A percentile compares a stretch with the other conserved stretches of the same genome.
phyloP scores from a whole-genome alignment of 2,329 filamentous ascomycete species.

The Bipolaris zeicola region DNA sequence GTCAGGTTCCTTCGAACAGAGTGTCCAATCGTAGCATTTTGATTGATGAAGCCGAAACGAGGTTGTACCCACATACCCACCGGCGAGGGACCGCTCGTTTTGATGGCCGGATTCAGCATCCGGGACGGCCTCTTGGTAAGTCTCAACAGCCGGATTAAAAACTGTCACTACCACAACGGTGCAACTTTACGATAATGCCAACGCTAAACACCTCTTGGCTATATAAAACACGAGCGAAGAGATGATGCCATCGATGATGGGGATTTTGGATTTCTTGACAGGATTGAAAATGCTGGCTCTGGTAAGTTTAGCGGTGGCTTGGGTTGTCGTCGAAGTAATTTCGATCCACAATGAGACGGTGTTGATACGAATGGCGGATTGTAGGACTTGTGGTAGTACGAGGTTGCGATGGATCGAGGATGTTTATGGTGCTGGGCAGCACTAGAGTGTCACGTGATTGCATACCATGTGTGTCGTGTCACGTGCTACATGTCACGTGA shows the following conservation, averaged over 20 bases:
- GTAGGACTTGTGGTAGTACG: not conserved
- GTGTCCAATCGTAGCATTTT: conserved; percentile 7
- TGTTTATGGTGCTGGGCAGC: not conserved
- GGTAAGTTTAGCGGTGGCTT: too few species aligned
- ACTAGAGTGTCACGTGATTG: not conserved
- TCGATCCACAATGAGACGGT: too few species aligned
- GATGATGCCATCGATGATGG: too few species aligned
- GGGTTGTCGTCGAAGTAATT: too few species aligned
- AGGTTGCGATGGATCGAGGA: not conserved
- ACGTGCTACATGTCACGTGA: too few species aligned
- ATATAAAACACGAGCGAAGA: not conserved
- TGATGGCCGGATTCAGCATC: conserved; percentile 1
- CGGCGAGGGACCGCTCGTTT: conserved; percentile 5
- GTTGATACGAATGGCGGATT: not conserved
- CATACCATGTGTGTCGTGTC: too few species aligned
- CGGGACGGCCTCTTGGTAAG: not conserved
- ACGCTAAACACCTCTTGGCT: not conserved
- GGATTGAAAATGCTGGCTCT: too few species aligned
- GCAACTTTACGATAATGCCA: not conserved
- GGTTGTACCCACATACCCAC: conserved; percentile 10
- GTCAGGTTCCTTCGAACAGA: conserved; percentile 9
- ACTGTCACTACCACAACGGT: not conserved
- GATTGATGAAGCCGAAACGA: conserved; percentile 6
- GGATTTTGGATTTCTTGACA: too few species aligned
- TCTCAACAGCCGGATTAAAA: not conserved